Evolutionary conservation across 73 alveolate species (phyloP).

Genomic region (Symbiodinium natans): DNA sequence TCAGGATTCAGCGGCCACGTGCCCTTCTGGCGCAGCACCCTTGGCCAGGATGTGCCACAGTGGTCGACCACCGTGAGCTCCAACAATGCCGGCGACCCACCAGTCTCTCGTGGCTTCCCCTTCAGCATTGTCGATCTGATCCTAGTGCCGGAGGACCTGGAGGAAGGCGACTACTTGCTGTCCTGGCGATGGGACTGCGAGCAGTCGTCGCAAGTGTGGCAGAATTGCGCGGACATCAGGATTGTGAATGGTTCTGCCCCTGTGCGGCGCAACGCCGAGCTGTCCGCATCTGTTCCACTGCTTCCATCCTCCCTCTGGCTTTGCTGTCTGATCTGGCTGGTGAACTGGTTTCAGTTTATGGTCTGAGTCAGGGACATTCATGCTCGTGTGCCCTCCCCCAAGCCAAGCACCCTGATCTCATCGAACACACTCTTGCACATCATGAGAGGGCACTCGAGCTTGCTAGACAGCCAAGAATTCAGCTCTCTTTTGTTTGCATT

Average conservation of each 20-base stretch:
- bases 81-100: neutral
- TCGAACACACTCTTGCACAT: no score
- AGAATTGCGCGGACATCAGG: neutral
- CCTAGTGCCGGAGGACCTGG: neutral
- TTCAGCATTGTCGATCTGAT: neutral
- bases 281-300: neutral
- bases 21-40: neutral
- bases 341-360: no score
- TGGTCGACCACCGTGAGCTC: neutral
- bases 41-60: constrained; percentile 9
- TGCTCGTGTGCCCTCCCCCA: no score
- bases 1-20: neutral
- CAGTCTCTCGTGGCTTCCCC: neutral
- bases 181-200: constrained; percentile 12
- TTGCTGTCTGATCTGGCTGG: no score
- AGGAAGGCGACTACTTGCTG: neutral
- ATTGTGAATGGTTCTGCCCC: neutral
- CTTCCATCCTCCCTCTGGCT: no score
- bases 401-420: no score
- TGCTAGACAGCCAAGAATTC: no score
- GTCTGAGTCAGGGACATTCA: no score
- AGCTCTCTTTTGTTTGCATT: no score
- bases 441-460: no score
- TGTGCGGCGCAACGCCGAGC: neutral
- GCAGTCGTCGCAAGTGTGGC: constrained; percentile 12